Percentiles rank a stretch among this genome's conserved stretches.
These are phyloP conservation scores for Hypsizygus ulmarius DNA, from an alignment of 1,284 basidiomycete species.

Conservation along the genomic window DNA sequence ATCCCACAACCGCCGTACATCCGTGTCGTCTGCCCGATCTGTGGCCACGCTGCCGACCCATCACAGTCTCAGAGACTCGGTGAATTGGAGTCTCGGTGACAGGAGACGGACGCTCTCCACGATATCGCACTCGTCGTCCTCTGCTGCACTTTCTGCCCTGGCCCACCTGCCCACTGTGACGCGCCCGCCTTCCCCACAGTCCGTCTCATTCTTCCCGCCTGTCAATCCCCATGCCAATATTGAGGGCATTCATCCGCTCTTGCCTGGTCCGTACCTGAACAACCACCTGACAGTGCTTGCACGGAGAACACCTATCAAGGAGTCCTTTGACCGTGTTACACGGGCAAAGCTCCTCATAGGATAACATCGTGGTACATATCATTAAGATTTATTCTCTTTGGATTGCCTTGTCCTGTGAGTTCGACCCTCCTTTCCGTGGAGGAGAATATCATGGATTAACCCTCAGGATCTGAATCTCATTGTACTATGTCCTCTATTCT, in stretches of 20 bases:
- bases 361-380: constrained; percentile 12
- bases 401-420: constrained; percentile 4
- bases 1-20: constrained; percentile 45
- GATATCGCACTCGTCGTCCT: constrained; percentile 56
- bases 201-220: constrained; percentile 53
- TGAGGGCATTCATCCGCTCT: constrained; percentile 61
- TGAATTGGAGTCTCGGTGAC: constrained; percentile 39
- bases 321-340: constrained; percentile 66
- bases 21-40: constrained; percentile 64
- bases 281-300: constrained; percentile 66
- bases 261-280: constrained; percentile 66
- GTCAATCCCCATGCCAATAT: constrained; percentile 47
- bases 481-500: constrained; percentile 8
- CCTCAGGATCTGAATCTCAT: background rate
- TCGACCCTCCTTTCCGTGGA: too few species aligned
- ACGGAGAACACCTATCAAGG: constrained; percentile 61
- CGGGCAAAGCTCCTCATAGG: constrained; percentile 44
- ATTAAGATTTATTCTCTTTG: constrained; percentile 3
- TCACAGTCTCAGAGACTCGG: constrained; percentile 29
- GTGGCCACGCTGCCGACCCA: constrained; percentile 57
- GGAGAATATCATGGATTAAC: background rate
- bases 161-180: constrained; percentile 52
- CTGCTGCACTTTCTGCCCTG: constrained; percentile 65
- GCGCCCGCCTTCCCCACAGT: constrained; percentile 53
- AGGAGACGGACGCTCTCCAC: constrained; percentile 65